Conservation (phyloP, 345 rosid species). For the Euclidium syriacum region DNA sequence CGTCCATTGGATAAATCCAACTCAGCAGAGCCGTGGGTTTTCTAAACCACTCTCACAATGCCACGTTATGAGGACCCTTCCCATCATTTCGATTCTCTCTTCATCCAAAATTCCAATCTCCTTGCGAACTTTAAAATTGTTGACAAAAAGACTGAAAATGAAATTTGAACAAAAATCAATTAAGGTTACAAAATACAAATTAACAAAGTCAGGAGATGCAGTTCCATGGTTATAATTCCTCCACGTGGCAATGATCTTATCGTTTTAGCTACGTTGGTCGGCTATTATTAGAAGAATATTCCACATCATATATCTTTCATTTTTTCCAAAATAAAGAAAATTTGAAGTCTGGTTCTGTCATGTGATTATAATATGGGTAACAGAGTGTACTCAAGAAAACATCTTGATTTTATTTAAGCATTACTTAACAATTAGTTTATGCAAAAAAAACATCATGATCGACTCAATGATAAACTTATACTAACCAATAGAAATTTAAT, state of each 20-base stretch:
- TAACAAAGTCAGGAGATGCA: not conserved
- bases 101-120: too few relatives aligned
- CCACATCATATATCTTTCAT: not conserved
- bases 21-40: too few relatives aligned
- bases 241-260: conserved; percentile 21
- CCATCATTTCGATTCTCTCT: too few relatives aligned
- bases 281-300: conserved; percentile 16
- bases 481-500: not conserved
- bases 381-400: not conserved
- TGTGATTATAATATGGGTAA: too few relatives aligned
- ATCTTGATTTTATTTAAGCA: not conserved
- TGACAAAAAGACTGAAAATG: not conserved
- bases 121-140: too few relatives aligned
- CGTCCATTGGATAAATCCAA: too few relatives aligned
- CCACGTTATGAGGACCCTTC: too few relatives aligned
- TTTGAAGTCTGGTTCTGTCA: not conserved
- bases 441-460: not conserved
- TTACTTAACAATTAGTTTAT: not conserved
- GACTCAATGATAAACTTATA: not conserved
- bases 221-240: not conserved
- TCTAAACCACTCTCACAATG: too few relatives aligned
- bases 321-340: not conserved
- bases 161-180: not conserved
- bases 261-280: conserved; percentile 23
- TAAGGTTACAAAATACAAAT: not conserved